phyloP scores from a whole-genome alignment of 176 grass and related monocot species.

The Oryza punctata region DNA sequence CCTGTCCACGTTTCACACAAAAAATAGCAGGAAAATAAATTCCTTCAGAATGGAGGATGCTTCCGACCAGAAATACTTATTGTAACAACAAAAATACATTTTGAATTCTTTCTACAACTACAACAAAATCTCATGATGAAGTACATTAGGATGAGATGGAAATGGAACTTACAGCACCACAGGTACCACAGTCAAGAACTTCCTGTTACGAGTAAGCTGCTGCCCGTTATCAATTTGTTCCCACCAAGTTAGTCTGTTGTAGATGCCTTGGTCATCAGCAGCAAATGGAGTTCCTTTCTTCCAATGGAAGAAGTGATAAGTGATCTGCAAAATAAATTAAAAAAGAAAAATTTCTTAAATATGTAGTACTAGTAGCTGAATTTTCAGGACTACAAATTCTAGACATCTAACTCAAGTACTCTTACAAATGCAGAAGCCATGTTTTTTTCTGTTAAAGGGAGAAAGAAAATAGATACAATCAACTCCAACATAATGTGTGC shows the following conservation, averaged over 20 bases:
- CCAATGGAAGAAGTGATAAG: constrained; percentile 69
- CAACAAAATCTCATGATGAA: neutral
- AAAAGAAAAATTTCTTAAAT: neutral
- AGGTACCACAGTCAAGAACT: constrained; percentile 64
- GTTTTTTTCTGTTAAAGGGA: neutral
- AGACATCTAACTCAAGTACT: neutral
- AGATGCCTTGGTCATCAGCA: constrained; percentile 66
- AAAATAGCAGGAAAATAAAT: neutral
- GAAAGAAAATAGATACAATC: neutral
- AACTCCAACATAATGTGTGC: neutral
- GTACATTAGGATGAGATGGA: neutral
- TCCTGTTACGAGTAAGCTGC: constrained; percentile 64
- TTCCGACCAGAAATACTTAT: neutral
- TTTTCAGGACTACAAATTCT: neutral
- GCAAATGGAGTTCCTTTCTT: constrained; percentile 72
- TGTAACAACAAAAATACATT: neutral
- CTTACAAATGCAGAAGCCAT: neutral
- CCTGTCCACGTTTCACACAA: neutral
- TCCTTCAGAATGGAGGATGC: neutral
- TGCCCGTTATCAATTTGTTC: constrained; percentile 66
- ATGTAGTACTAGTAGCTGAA: neutral
- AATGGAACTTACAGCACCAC: constrained; percentile 61
- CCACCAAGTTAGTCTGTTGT: constrained; percentile 70
- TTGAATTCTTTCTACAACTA: neutral
- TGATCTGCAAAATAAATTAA: constrained; percentile 39